phyloP scores from a whole-genome alignment of 108 stramenopile genomes.

The Cylindrotheca closterium region DNA sequence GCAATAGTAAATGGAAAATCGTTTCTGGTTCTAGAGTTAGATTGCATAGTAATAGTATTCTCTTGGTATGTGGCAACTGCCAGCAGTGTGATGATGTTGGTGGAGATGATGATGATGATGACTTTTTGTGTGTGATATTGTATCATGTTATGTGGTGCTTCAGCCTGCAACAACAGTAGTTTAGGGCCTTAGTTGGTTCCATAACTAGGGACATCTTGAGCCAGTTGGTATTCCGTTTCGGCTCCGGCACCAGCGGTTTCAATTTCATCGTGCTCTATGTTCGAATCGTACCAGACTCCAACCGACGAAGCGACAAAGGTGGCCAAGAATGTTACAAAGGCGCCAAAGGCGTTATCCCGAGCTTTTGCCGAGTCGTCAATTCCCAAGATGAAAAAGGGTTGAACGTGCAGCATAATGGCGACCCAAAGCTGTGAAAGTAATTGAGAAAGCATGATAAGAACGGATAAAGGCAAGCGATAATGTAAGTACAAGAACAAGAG shows the following conservation, averaged over 20 bases:
- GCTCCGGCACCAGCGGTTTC: constrained; percentile 10
- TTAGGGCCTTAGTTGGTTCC: constrained; percentile 26
- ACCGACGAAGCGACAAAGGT: constrained; percentile 51
- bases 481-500: not conserved
- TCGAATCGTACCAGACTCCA: constrained; percentile 56
- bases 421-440: constrained; percentile 44
- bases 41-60: too few species aligned
- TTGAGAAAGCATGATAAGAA: not conserved
- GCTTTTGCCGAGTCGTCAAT: constrained; percentile 70
- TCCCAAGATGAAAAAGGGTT: constrained; percentile 80
- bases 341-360: constrained; percentile 75
- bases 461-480: constrained; percentile 7
- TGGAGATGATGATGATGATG: too few species aligned
- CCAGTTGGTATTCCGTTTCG: constrained; percentile 49
- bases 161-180: too few species aligned
- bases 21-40: too few species aligned
- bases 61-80: too few species aligned
- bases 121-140: too few species aligned
- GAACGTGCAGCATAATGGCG: constrained; percentile 62
- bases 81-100: too few species aligned
- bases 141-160: too few species aligned
- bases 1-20: too few species aligned
- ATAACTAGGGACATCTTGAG: constrained; percentile 44
- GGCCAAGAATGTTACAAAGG: constrained; percentile 73
- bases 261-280: constrained; percentile 17